Base-by-base conservation (phyloP, 2,329 filamentous ascomycete species). In the Madurella fahalii region DNA sequence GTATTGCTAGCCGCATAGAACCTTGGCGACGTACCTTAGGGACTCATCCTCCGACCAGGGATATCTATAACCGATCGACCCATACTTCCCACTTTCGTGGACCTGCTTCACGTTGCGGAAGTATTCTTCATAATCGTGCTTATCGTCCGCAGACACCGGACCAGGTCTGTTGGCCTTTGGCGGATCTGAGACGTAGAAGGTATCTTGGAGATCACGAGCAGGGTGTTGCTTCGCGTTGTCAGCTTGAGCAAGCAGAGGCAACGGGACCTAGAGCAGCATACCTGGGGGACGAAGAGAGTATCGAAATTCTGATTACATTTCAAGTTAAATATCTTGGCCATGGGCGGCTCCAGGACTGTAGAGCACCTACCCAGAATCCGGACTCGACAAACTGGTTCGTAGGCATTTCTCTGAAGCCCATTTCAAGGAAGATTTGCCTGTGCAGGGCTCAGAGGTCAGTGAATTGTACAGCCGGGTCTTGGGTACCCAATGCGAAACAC, bases 351-450 rank as follows among this genome's bases (percentile, higher is more conserved):
- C 2, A 18, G 9, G 4, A n/a, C 18, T 7, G 17, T 13, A 9
- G 11, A 17, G 8, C 9, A 53, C 58, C 9, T 57, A 61, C 58
- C 58, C 94, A 99, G 85, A 97, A 97, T 45, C 93, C 92, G 12
- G 92, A 93, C 75, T 99, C 94, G 59, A 97, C 92, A 70, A 86
- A 96, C 71, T 89, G 84, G 74, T 88, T 87, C 47, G 93, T 96
- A 13, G 92, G 89, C 94, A 99, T 97, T 78, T 99, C 94, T 67
- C 93, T 86, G 77, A 97, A 99, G 50, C 93, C 94, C 86, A 96
- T 95, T 71, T 96, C 91, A 75, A 99, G 97, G 84, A 99, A 99
- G 69, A 99, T 96, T 69, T 94, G 89, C 55, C 94, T 82, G 44
- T 9, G 13, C 1, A 13, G 5, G 15, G 17, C 13, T 32, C 47